Conservation (phyloP, 2,329 filamentous ascomycete species). For the Epichloe amarillans region DNA sequence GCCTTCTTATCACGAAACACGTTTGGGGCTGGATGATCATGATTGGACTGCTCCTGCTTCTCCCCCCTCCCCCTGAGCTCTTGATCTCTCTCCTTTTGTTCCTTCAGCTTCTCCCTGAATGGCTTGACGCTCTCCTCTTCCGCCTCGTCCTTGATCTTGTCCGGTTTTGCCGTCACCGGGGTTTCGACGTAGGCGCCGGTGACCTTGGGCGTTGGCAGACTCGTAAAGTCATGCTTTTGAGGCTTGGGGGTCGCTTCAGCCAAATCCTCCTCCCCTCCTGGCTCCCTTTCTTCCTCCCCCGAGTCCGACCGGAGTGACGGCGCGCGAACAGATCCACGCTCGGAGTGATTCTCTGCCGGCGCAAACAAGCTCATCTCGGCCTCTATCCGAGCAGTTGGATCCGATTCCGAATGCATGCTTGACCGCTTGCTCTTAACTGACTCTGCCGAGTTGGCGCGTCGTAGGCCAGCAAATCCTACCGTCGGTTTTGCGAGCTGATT, state of each 20-base stretch:
- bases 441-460: slow-evolving; percentile 30
- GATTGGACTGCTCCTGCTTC: background rate
- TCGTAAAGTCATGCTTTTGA: slow-evolving; percentile 29
- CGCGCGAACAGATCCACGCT: slow-evolving; percentile 38
- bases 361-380: slow-evolving; percentile 44
- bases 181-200: slow-evolving; percentile 45
- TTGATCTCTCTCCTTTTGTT: slow-evolving; percentile 6
- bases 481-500: slow-evolving; percentile 20
- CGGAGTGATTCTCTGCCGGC: slow-evolving; percentile 39
- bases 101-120: slow-evolving; percentile 8
- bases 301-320: slow-evolving; percentile 26
- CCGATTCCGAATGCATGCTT: slow-evolving; percentile 36
- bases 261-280: slow-evolving; percentile 13
- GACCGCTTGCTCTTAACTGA: slow-evolving; percentile 35
- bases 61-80: background rate
- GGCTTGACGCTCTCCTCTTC: background rate
- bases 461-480: slow-evolving; percentile 34
- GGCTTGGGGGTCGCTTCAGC: slow-evolving; percentile 36
- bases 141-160: slow-evolving; percentile 14
- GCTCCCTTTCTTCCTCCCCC: slow-evolving; percentile 16
- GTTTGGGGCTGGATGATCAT: slow-evolving; percentile 5
- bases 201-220: slow-evolving; percentile 39
- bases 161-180: slow-evolving; percentile 32
- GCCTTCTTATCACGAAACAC: slow-evolving; percentile 14
- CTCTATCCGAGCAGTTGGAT: slow-evolving; percentile 43